Base-by-base conservation (phyloP, 805 yeast species). In the Saccharomycopsis fodiens region DNA sequence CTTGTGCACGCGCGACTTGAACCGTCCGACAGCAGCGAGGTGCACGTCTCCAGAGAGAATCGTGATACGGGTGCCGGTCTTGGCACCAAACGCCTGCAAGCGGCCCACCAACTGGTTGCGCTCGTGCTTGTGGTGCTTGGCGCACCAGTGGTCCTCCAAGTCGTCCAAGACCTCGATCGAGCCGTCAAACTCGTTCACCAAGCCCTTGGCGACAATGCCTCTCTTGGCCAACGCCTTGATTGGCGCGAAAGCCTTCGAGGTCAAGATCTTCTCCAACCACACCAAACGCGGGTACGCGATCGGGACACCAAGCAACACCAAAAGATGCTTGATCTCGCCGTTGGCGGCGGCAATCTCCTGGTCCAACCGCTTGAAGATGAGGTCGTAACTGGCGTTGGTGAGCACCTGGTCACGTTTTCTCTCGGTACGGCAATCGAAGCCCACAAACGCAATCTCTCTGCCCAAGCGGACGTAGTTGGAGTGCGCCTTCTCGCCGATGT, bases 91-190 rank as follows among this genome's bases (percentile, higher is more conserved):
- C 37, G 74, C 74, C 51, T 80, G 78, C 39, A 91, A 66, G 50
- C 68, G 67, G 34, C 68, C 70, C 51, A 89, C 65, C 34, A 91
- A 68, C 53, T 60, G 59, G 62, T 91, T 91, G 50, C 98, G 74
- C 64, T 91, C 98, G 41, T 64, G 63, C 61, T 91, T 93, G 65
- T 91, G 98, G 60, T 81, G 75, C 48, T 72, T 72, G 3, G 96
- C 82, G 61, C 97, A 88, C 98, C 98, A 91, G 65, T 91, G 97
- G 60, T 91, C 98, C 58, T 88, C 82, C 62, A 93, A 70, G 61
- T 91, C 97, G 59, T 93, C 97, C 54, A 93, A 71, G 13, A 91
- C 76, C 64, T 91, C 97, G 4, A 91, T 79, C 35, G 83, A 78
- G 1, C 97, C 97, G 59, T 89, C 96, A 57, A 89, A 91, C 55